Evolutionary conservation across 2,329 filamentous ascomycete species (phyloP).

Genomic region (Epicoccum sorghinum): DNA sequence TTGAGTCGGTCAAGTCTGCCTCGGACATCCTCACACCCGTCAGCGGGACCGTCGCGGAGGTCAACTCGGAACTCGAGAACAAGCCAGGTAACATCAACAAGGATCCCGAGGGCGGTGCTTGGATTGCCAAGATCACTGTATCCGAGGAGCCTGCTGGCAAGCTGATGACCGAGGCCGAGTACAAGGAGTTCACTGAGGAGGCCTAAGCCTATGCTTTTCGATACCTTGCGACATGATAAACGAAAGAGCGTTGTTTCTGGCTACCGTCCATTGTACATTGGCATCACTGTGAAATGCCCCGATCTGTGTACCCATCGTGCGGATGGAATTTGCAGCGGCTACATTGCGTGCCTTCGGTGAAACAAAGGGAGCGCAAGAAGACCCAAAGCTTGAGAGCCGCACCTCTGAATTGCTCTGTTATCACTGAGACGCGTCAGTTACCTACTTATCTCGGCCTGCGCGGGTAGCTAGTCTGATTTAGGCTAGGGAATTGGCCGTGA

Average conservation of each 20-base stretch:
- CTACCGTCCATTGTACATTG: not conserved
- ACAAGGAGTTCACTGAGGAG: slow-evolving; percentile 74
- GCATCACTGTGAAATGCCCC: no score
- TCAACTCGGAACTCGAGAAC: slow-evolving; percentile 79
- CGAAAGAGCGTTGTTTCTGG: not conserved
- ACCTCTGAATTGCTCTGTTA: no score
- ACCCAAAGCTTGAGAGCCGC: no score
- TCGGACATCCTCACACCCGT: slow-evolving; percentile 94
- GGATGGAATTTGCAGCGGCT: no score
- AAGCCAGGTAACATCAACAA: slow-evolving; percentile 88
- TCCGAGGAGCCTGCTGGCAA: slow-evolving; percentile 64
- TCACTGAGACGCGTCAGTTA: no score
- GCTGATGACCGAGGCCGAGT: slow-evolving; percentile 79
- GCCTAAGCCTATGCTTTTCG: slow-evolving; percentile 11
- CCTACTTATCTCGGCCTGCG: no score
- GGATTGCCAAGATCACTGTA: slow-evolving; percentile 89
- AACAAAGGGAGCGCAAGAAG: no score
- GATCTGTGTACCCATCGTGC: no score
- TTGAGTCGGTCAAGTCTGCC: slow-evolving; percentile 98
- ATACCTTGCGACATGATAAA: not conserved
- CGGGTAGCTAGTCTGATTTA: no score
- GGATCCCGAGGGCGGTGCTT: slow-evolving; percentile 86
- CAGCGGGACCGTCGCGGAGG: slow-evolving; percentile 73
- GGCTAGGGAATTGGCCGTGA: no score
- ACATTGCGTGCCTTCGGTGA: no score